A percentile compares a stretch with the other conserved stretches of the same genome.
phyloP scores from a whole-genome alignment of 2,329 filamentous ascomycete species.

The Ophiostoma sp. region DNA sequence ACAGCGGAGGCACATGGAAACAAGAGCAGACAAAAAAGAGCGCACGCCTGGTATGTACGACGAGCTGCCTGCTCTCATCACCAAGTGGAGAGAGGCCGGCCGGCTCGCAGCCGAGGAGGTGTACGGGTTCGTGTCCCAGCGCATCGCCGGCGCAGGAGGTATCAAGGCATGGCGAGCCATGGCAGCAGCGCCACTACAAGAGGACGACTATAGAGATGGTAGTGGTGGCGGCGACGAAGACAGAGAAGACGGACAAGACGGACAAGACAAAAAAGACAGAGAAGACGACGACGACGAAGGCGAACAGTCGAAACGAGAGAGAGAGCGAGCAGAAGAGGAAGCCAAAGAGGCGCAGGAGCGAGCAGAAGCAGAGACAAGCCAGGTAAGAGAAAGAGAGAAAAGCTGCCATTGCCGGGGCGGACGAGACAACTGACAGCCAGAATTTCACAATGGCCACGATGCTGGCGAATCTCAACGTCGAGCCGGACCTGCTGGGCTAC shows the following conservation, averaged over 20 bases:
- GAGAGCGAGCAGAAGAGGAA: neutral
- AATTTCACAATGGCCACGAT: constrained; percentile 39
- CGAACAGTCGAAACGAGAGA: neutral
- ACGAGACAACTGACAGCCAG: constrained; percentile 23
- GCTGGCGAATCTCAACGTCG: constrained; percentile 37
- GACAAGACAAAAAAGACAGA: constrained; percentile 16
- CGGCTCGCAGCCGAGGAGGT: constrained; percentile 63
- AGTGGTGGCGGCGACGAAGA: constrained; percentile 1
- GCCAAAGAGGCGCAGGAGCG: neutral
- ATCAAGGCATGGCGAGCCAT: constrained; percentile 32
- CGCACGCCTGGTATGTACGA: constrained; percentile 36
- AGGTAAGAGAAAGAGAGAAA: neutral
- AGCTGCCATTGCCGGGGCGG: too few relatives aligned
- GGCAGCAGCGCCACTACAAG: constrained; percentile 28
- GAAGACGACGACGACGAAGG: constrained; percentile 10
- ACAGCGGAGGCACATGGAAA: neutral
- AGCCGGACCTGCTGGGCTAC: constrained; percentile 35
- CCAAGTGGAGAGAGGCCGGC: constrained; percentile 57
- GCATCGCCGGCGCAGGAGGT: constrained; percentile 37
- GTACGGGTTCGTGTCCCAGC: constrained; percentile 54
- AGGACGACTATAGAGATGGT: neutral
- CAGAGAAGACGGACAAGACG: constrained; percentile 11
- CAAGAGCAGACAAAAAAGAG: neutral
- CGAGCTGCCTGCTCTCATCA: constrained; percentile 52
- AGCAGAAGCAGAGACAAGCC: constrained; percentile 3